Evolutionary conservation across 306 rosid species (phyloP).

Genomic region (Begonia masoniana): DNA sequence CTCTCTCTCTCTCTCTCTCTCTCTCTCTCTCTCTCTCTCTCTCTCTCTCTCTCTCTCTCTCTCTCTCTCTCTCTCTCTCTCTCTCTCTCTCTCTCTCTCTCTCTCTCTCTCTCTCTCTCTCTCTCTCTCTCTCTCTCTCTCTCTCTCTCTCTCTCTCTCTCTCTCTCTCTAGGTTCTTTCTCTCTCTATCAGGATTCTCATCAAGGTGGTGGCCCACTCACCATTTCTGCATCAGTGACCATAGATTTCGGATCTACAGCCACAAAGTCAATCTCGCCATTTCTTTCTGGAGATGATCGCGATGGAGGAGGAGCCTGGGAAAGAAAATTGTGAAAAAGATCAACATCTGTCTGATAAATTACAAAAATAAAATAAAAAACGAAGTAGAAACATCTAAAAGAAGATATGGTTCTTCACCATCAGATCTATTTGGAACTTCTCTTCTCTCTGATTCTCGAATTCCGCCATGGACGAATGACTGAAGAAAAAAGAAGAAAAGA

Average conservation of each 20-base stretch:
- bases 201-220: constrained; percentile 36
- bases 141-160: neutral
- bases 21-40: neutral
- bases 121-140: neutral
- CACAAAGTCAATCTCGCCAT: constrained; percentile 34
- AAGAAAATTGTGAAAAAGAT: neutral
- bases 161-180: too few species aligned
- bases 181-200: neutral
- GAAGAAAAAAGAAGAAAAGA: constrained; percentile 10
- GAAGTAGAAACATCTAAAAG: neutral
- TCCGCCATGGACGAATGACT: constrained; percentile 41
- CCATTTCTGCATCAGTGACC: constrained; percentile 49
- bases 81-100: neutral
- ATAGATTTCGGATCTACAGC: constrained; percentile 34
- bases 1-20: neutral
- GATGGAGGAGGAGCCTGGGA: constrained; percentile 51
- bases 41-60: neutral
- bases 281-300: constrained; percentile 86
- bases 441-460: constrained; percentile 50
- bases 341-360: neutral
- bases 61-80: neutral
- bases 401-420: constrained; percentile 46
- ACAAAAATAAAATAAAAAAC: neutral
- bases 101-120: neutral
- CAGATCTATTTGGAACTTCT: constrained; percentile 81